A percentile compares a stretch with the other conserved stretches of the same genome.
These are phyloP conservation scores for Raphanus sativus DNA, from an alignment of 345 rosid species.

Conservation along the genomic window DNA sequence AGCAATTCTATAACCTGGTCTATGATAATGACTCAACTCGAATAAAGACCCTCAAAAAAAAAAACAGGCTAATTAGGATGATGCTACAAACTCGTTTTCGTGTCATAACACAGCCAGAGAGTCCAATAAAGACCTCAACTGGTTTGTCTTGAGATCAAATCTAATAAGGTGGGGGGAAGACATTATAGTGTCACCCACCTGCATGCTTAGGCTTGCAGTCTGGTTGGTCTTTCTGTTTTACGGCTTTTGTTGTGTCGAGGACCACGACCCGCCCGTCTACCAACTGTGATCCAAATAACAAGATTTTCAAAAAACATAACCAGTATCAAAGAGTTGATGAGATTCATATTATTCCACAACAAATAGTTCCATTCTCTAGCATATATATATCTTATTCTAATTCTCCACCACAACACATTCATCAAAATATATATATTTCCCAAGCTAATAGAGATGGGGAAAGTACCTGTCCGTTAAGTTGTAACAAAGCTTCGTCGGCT, in stretches of 20 bases:
- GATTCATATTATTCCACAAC: not conserved
- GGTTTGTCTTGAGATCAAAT: not conserved
- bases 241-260: slow-evolving; percentile 37
- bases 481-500: slow-evolving; percentile 50
- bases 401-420: not conserved
- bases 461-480: slow-evolving; percentile 61
- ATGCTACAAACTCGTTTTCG: not conserved
- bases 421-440: not conserved
- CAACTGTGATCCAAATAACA: slow-evolving; percentile 44
- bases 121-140: not conserved
- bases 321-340: not conserved
- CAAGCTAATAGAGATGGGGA: not conserved
- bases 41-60: not conserved
- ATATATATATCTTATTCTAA: not conserved
- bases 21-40: not conserved
- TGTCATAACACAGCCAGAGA: too few relatives aligned
- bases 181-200: slow-evolving; percentile 4
- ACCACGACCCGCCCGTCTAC: slow-evolving; percentile 57
- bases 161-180: not conserved
- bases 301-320: not conserved
- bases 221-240: slow-evolving; percentile 15
- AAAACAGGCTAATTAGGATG: not conserved
- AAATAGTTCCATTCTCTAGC: not conserved
- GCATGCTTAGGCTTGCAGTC: slow-evolving; percentile 18
- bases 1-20: not conserved